Evolutionary conservation across 2,329 filamentous ascomycete species (phyloP), one percentile per base, ranked within the genome.

Genomic region (Microcyclospora pomicola): DNA sequence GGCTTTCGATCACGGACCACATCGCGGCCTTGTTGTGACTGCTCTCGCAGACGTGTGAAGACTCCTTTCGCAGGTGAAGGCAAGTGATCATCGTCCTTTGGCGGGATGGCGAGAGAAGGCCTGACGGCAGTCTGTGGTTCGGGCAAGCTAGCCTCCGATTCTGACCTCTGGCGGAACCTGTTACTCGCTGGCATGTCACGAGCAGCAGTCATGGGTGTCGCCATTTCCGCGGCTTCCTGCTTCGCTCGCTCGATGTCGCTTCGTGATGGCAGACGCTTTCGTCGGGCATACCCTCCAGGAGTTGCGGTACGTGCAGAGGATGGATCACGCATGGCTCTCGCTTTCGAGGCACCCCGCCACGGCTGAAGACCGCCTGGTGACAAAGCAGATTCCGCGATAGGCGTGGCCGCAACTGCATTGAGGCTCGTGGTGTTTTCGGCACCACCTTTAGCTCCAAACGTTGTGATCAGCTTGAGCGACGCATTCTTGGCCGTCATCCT

Each of bases 381-480:
- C 11, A 75, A 49, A 6, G 71, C 71, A 15, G 71, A 73, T 37
- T 74, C 67, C 1, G 82, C 80, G 51, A 95, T 95, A 0, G 88
- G 88, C 0, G 88, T 96, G 1, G 82, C 73, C 77, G 59, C 75
- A 77, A 77, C 74, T 44, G 79, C 77, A 31, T n/a, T n/a, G 30
- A n/a, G 30, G 6, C 12, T n/a, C 7, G 41, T 27, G 11, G 15
- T 10, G 4, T 33, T 15, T 13, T 39, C 37, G 5, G 15, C 10
- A 7, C 30, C 15, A 4, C 63, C 63, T 33, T 68, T 67, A 34
- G 77, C 74, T 6, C 77, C 81, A 52, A 98, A 96, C 0, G 82
- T 80, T 0, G 91, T 96, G 51, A 96, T 92, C 2, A 96, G 72
- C 58, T 92, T 94, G 42, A 96, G 66, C 0, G 88, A 77, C 9